Evolutionary conservation across 371 early-diverging fungal species (phyloP).

Genomic region (Syncephalis fuscata): DNA sequence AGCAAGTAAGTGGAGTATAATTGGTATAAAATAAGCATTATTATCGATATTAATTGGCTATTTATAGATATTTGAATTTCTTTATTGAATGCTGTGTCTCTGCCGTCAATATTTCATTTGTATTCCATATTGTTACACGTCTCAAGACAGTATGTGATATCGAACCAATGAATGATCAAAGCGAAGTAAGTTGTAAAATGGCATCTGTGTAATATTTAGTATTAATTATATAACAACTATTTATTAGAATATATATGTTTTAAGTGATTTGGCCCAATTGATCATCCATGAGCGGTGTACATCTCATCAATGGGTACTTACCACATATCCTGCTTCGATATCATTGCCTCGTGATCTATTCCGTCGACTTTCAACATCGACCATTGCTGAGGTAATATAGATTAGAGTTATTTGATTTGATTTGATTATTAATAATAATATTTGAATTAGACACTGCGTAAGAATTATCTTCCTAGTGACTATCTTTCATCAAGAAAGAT

Average conservation of each 20-base stretch:
- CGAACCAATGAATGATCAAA: conserved; percentile 9
- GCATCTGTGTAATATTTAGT: not conserved
- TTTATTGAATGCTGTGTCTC: conserved; percentile 60
- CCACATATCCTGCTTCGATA: conserved; percentile 41
- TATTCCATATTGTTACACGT: conserved; percentile 56
- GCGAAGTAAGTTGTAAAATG: conserved; percentile 26
- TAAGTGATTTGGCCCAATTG: conserved; percentile 67
- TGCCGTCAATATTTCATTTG: conserved; percentile 64
- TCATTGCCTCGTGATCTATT: conserved; percentile 42
- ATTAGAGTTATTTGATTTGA: no score
- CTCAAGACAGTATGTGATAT: conserved; percentile 61
- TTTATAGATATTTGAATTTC: conserved; percentile 73
- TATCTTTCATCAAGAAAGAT: no score
- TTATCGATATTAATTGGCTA: no score
- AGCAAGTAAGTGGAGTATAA: conserved; percentile 28
- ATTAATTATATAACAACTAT: not conserved
- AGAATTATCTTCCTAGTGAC: no score
- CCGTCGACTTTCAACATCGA: conserved; percentile 6
- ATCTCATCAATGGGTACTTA: conserved; percentile 47
- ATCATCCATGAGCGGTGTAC: conserved; percentile 55
- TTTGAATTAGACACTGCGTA: no score
- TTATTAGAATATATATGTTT: conserved; percentile 49
- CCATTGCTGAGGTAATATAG: conserved; percentile 1
- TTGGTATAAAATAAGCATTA: no score
- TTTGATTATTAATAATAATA: no score